These are phyloP conservation scores for Trichoderma sp. DNA, from an alignment of 2,329 filamentous ascomycete species.

Conservation along the genomic window DNA sequence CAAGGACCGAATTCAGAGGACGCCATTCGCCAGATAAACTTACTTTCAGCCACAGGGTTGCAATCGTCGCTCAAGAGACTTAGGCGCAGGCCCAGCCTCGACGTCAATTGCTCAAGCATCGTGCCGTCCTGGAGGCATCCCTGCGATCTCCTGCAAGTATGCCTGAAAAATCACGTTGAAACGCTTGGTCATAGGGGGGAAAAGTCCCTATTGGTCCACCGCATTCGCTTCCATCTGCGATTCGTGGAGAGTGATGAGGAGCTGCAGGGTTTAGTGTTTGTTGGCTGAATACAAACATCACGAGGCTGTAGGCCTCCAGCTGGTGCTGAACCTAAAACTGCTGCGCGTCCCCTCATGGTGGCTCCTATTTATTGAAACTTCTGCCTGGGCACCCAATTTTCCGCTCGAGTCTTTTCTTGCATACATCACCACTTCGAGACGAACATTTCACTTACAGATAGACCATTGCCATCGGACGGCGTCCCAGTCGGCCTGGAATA, in stretches of 20 bases:
- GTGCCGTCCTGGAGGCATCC: neutral
- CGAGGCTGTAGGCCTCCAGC: constrained; percentile 14
- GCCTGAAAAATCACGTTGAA: neutral
- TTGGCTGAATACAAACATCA: constrained; percentile 4
- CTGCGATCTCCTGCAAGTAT: neutral
- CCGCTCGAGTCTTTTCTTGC: neutral
- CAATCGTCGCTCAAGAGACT: neutral
- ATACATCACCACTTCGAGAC: neutral
- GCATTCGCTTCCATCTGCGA: neutral
- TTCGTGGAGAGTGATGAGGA: neutral
- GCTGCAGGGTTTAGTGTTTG: constrained; percentile 1
- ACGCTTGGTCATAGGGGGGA: neutral
- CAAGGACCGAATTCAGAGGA: neutral
- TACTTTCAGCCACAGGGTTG: neutral
- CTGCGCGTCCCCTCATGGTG: neutral
- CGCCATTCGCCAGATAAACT: neutral
- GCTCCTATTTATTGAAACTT: neutral
- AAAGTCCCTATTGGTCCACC: neutral
- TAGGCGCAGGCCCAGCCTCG: neutral
- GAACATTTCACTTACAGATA: neutral
- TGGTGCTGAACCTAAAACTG: constrained; percentile 2
- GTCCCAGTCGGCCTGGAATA: neutral
- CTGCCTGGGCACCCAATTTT: neutral
- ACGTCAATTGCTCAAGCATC: neutral
- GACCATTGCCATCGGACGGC: neutral